Conservation (phyloP, 2,329 filamentous ascomycete genomes). For the Pseudocercospora pini-densiflorae region DNA sequence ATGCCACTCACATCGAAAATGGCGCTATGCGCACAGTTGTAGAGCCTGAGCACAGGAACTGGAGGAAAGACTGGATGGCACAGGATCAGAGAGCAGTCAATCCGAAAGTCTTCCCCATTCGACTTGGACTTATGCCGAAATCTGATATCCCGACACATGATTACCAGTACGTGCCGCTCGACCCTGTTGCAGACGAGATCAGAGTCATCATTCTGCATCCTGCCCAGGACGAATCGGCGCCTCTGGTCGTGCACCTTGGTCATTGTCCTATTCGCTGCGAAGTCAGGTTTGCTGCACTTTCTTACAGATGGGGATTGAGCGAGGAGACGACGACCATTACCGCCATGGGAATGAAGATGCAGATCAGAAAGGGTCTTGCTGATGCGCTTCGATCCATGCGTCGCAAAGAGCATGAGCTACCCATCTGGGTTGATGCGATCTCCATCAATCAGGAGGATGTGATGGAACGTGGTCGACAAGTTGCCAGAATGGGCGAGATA, state of each 20-base stretch:
- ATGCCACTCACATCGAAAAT: constrained; percentile 11
- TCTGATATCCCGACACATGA: background rate
- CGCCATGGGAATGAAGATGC: background rate
- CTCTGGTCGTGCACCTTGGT: constrained; percentile 9
- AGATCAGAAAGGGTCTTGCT: constrained; percentile 4
- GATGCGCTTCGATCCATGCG: constrained; percentile 2
- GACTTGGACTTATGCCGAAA: constrained; percentile 1
- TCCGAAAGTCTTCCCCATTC: constrained; percentile 14
- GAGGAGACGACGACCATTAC: background rate
- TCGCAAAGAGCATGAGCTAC: background rate
- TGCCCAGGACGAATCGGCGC: background rate
- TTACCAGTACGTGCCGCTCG: constrained; percentile 10
- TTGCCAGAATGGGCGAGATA: constrained; percentile 13
- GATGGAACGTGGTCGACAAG: constrained; percentile 10
- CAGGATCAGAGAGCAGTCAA: background rate
- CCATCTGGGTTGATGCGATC: constrained; percentile 14
- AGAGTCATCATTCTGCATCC: constrained; percentile 8
- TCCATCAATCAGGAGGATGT: constrained; percentile 16
- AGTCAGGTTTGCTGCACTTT: constrained; percentile 18
- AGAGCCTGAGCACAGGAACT: constrained; percentile 1
- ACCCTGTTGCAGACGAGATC: constrained; percentile 12
- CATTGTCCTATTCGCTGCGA: constrained; percentile 19
- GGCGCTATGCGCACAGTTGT: constrained; percentile 8
- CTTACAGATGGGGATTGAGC: constrained; percentile 19
- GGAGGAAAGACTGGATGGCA: constrained; percentile 19